Conservation (phyloP, 1,139 yeast species). For the Saccharomycopsis phalli region DNA sequence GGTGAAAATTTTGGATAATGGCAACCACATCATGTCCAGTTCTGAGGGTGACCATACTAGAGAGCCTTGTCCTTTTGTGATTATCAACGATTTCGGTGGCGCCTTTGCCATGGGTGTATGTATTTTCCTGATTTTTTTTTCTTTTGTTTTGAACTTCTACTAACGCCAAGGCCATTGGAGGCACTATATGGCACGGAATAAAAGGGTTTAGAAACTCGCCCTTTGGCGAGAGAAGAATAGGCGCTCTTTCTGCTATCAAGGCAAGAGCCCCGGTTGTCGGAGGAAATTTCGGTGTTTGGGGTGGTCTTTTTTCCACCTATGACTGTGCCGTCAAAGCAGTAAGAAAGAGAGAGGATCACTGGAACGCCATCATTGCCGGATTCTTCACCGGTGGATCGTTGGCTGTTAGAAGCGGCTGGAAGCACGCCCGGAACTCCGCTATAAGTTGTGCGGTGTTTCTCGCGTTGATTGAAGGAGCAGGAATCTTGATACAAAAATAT, state of each 20-base stretch:
- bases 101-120: slow-evolving; percentile 93
- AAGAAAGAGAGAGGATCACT: slow-evolving; percentile 96
- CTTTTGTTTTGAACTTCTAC: background rate
- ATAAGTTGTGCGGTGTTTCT: slow-evolving; percentile 95
- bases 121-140: slow-evolving; percentile 5
- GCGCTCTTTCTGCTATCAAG: slow-evolving; percentile 83
- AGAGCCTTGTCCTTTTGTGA: slow-evolving; percentile 98
- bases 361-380: slow-evolving; percentile 97
- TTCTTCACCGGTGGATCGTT: slow-evolving; percentile 97
- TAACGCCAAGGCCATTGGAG: slow-evolving; percentile 60
- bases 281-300: slow-evolving; percentile 99
- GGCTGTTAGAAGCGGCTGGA: slow-evolving; percentile 98
- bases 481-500: slow-evolving; percentile 88
- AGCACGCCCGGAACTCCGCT: slow-evolving; percentile 92
- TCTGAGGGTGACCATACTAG: slow-evolving; percentile 82
- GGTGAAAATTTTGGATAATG: background rate
- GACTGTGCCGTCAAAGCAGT: slow-evolving; percentile 94
- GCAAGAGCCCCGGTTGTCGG: slow-evolving; percentile 98
- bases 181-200: slow-evolving; percentile 97
- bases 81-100: slow-evolving; percentile 95
- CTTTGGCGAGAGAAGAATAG: slow-evolving; percentile 85
- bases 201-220: slow-evolving; percentile 99
- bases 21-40: slow-evolving; percentile 39
- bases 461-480: slow-evolving; percentile 97
- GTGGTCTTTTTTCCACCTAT: slow-evolving; percentile 91